Evolutionary conservation across 2,329 filamentous ascomycete species (phyloP), one percentile per base, ranked within the genome.

Genomic region (Malbranchea cinnamomea): DNA sequence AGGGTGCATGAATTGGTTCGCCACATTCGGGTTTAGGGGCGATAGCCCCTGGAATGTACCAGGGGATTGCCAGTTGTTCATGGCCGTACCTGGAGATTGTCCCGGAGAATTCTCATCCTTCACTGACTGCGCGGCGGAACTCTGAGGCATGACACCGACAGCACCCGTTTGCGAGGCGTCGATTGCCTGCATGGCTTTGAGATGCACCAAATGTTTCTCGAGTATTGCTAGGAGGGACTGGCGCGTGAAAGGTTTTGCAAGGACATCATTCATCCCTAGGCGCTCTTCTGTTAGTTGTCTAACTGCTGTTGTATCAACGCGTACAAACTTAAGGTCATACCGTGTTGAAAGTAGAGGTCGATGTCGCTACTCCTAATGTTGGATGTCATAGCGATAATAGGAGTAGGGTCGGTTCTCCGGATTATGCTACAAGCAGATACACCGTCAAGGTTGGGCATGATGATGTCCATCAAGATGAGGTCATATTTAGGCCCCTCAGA

Each of bases 321-420:
- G 10, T 24, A 14, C 4, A 6, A 22, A 5, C n/a, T n/a, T n/a
- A n/a, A n/a, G n/a, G 9, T 47, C 77, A 63, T 68, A 89, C 85
- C 89, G 59, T 92, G 85, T 46, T 87, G 77, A 60, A 94, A 95
- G 52, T 98, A 98, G 60, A 91, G 85, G 31, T 87, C 81, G 37
- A 95, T 91, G 50, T 98, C 89, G 46, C 94, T 87, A 37, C 83
- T 85, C 40, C 89, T 73, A 40, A 98, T 95, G 49, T 95, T 98
- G 3, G 87, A 94, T 3, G 89, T 98, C 89, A 98, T 95, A 26
- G 89, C 89, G 35, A 98, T 82, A 45, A 98, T 91, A 0, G 89
- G 89, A 4, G 75, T 71, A 21, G 74, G 71, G 39, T 84, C 75
- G 38, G 87, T 82, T 48, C 93, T 81, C 31, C 87, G 74, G 41